Percentiles rank a stretch among this genome's conserved stretches.
Conservation (phyloP, 2,329 filamentous ascomycete genomes). For the Fusarium compactum region DNA sequence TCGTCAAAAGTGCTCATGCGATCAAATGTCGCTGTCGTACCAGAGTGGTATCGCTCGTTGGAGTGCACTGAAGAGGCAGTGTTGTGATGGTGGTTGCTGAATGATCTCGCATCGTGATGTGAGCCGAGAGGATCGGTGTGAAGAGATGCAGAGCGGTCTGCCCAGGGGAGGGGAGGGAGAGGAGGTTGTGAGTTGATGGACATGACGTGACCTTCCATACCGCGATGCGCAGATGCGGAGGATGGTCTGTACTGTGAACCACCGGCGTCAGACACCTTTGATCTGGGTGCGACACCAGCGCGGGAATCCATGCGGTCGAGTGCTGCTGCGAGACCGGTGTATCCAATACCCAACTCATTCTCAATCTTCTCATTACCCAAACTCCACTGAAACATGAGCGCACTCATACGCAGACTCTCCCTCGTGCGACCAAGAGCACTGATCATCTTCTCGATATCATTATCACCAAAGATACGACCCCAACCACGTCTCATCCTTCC, state of each 20-base stretch:
- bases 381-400: conserved; percentile 74
- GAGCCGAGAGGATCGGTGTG: conserved; percentile 28
- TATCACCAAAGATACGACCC: conserved; percentile 72
- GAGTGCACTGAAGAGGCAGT: conserved; percentile 50
- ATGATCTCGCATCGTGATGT: conserved; percentile 32
- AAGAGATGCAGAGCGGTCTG: conserved; percentile 39
- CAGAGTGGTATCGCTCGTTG: conserved; percentile 48
- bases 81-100: conserved; percentile 22
- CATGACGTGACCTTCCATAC: conserved; percentile 34
- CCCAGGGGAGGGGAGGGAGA: conserved; percentile 46
- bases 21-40: conserved; percentile 44
- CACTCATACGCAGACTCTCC: conserved; percentile 73
- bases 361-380: conserved; percentile 70
- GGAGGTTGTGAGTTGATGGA: conserved; percentile 34
- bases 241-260: conserved; percentile 43
- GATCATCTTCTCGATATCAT: conserved; percentile 71
- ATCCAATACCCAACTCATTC: conserved; percentile 73
- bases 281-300: conserved; percentile 33
- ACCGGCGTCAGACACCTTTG: conserved; percentile 33
- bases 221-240: conserved; percentile 43
- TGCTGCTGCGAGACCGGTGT: conserved; percentile 74
- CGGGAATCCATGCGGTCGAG: conserved; percentile 60
- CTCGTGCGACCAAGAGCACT: conserved; percentile 67
- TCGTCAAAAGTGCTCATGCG: conserved; percentile 51
- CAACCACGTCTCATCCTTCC: conserved; percentile 71